These are phyloP conservation scores for Kandelia obovata DNA, from an alignment of 345 rosid species.

Conservation along the genomic window DNA sequence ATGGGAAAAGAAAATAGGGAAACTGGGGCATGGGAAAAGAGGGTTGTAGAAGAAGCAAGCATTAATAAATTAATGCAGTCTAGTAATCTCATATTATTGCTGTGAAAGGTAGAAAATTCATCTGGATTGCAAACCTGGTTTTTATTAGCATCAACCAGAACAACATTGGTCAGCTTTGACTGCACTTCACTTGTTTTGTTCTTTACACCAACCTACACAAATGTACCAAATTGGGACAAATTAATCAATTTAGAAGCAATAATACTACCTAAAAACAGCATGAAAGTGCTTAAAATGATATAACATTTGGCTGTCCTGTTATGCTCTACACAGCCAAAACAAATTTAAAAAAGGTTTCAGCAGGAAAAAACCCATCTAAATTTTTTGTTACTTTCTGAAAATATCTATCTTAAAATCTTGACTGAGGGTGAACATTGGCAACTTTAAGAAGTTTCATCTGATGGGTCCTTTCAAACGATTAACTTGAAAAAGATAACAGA, in stretches of 20 bases:
- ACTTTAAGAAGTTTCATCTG: too few relatives aligned
- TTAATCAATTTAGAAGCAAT: background rate
- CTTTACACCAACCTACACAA: conserved; percentile 80
- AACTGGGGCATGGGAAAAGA: background rate
- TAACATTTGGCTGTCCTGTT: background rate
- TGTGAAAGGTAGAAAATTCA: background rate
- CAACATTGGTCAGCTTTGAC: conserved; percentile 40
- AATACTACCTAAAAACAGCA: too few relatives aligned
- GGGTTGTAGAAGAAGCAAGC: background rate
- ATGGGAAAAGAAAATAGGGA: background rate
- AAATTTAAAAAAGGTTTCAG: too few relatives aligned
- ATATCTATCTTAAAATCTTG: too few relatives aligned
- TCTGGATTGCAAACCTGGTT: conserved; percentile 51
- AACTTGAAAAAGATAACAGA: background rate
- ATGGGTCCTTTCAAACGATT: too few relatives aligned
- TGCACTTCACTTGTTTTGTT: conserved; percentile 74
- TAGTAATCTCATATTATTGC: background rate
- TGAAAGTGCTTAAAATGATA: background rate
- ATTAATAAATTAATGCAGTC: background rate
- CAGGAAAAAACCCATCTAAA: too few relatives aligned
- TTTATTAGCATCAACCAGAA: conserved; percentile 59
- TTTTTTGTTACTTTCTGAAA: too few relatives aligned
- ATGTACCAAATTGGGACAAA: conserved; percentile 11
- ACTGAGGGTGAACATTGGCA: too few relatives aligned
- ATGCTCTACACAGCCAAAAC: too few relatives aligned